These are phyloP conservation scores for Fusarium neocosmosporiellum DNA, from an alignment of 2,329 filamentous ascomycete species.

Conservation along the genomic window DNA sequence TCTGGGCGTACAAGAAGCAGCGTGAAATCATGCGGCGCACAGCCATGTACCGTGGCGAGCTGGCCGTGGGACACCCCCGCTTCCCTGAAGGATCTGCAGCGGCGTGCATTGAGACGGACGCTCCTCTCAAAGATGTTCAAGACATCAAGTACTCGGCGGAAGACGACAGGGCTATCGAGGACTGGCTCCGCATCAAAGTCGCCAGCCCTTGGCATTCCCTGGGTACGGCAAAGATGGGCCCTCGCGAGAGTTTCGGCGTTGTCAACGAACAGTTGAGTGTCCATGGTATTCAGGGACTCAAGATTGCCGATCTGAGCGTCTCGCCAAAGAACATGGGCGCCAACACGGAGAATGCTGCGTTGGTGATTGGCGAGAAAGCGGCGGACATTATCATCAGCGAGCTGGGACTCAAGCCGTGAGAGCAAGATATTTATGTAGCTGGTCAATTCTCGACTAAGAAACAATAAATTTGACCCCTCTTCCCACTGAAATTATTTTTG, in stretches of 20 bases:
- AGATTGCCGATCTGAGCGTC: constrained; percentile 53
- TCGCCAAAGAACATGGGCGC: constrained; percentile 54
- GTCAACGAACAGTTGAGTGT: not conserved
- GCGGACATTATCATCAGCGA: constrained; percentile 50
- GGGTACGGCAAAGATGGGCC: not conserved
- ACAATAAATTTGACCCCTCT: not conserved
- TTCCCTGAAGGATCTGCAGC: constrained; percentile 51
- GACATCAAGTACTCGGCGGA: not conserved
- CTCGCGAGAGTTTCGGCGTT: not conserved
- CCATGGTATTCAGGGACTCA: constrained; percentile 53
- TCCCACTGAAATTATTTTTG: not conserved
- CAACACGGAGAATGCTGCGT: constrained; percentile 60
- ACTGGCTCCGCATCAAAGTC: not conserved
- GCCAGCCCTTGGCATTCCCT: not conserved
- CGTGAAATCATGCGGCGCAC: constrained; percentile 70
- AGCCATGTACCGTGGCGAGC: constrained; percentile 61
- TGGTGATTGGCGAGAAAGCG: constrained; percentile 59
- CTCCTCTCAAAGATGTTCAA: not conserved
- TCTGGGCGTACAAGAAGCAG: constrained; percentile 73
- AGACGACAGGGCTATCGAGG: not conserved
- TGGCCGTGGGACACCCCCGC: constrained; percentile 54
- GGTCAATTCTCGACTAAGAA: not conserved
- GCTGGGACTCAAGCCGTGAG: not conserved
- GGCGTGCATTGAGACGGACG: not conserved
- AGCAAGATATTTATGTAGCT: not conserved